Conservation (phyloP, 176 grass and related monocot species). For the Rhipidocladum racemiflorum region DNA sequence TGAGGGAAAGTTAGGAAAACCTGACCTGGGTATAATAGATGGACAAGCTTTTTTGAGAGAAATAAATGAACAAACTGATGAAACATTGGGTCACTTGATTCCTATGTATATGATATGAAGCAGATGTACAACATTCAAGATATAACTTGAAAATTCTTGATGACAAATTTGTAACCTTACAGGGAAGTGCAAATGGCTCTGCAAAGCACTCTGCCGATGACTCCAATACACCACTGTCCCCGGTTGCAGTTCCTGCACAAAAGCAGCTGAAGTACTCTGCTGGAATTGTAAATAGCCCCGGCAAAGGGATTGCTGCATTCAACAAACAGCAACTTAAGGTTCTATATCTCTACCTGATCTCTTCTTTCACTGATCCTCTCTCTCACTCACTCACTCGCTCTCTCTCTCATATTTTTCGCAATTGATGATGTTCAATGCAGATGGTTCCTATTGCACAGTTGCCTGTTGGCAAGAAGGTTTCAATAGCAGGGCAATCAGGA, state of each 20-base stretch:
- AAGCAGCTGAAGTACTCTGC: slow-evolving; percentile 95
- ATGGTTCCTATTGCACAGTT: slow-evolving; percentile 84
- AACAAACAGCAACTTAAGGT: slow-evolving; percentile 84
- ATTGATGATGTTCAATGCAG: slow-evolving; percentile 43
- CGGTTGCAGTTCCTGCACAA: slow-evolving; percentile 84
- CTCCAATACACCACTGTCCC: slow-evolving; percentile 59
- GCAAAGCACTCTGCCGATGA: slow-evolving; percentile 71
- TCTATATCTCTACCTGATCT: background rate
- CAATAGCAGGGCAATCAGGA: slow-evolving; percentile 70
- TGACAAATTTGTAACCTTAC: slow-evolving; percentile 20
- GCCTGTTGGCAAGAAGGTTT: slow-evolving; percentile 60
- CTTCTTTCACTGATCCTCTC: background rate
- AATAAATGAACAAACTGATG: background rate
- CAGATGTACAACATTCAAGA: background rate
- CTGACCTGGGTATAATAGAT: background rate
- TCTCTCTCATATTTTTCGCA: background rate
- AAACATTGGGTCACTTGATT: background rate
- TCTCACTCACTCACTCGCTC: slow-evolving; percentile 7
- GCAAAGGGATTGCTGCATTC: slow-evolving; percentile 50
- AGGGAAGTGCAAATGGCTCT: slow-evolving; percentile 72
- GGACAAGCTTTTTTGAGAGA: background rate
- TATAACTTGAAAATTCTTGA: slow-evolving; percentile 5
- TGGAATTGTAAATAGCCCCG: slow-evolving; percentile 90
- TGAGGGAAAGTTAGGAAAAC: background rate
- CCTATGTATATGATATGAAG: background rate